Conservation (phyloP, 2,329 filamentous ascomycete genomes). For the Coniochaeta ligniaria region DNA sequence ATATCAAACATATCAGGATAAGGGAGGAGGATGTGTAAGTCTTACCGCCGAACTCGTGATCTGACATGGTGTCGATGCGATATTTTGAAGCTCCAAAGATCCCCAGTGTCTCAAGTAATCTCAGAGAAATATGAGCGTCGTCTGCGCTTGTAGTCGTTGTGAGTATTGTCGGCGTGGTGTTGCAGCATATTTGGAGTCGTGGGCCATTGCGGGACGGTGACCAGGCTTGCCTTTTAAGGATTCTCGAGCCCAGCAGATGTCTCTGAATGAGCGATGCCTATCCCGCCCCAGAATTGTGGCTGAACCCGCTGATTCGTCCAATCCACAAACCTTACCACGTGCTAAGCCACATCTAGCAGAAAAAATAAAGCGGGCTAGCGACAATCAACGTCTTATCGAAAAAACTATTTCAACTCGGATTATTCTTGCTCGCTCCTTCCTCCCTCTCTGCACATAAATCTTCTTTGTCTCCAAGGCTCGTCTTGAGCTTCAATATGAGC, state of each 20-base stretch:
- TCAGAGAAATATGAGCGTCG: background rate
- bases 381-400: background rate
- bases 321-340: background rate
- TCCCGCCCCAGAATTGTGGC: background rate
- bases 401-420: slow-evolving; percentile 1
- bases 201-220: background rate
- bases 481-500: background rate
- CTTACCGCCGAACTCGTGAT: slow-evolving; percentile 58
- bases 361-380: background rate
- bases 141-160: background rate
- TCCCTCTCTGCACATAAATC: background rate
- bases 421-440: background rate
- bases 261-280: background rate
- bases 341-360: background rate
- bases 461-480: too few relatives aligned
- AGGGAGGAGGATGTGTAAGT: background rate
- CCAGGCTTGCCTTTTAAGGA: background rate
- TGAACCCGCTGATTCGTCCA: background rate
- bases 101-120: slow-evolving; percentile 26
- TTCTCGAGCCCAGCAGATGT: background rate
- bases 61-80: slow-evolving; percentile 43
- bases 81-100: background rate
- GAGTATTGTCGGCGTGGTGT: background rate
- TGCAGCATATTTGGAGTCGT: background rate
- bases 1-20: background rate